Conservation (phyloP, 495 filamentous ascomycete genomes). For the Tuber magnatum region DNA sequence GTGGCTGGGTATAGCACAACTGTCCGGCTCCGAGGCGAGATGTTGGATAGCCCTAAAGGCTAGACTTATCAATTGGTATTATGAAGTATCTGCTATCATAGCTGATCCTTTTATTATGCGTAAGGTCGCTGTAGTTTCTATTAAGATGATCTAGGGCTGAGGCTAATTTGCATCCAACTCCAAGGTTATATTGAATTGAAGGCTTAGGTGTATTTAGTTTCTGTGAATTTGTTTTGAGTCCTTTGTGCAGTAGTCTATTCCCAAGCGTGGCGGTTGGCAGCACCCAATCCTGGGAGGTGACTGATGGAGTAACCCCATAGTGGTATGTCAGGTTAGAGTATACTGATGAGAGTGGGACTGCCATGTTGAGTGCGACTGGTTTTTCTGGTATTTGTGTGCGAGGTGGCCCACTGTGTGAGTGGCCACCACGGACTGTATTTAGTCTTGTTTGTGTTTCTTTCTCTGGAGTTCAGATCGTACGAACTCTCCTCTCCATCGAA, state of each 20-base stretch:
- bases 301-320: too few species aligned
- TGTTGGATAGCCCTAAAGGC: not conserved
- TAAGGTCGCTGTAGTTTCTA: not conserved
- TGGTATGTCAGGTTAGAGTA: too few species aligned
- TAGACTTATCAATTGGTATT: not conserved
- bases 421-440: too few species aligned
- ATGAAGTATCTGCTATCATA: not conserved
- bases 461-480: too few species aligned
- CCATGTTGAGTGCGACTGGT: too few species aligned
- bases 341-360: too few species aligned
- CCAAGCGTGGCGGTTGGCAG: not conserved
- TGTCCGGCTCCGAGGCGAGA: not conserved
- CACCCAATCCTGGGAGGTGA: not conserved
- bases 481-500: too few species aligned
- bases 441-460: too few species aligned
- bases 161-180: not conserved
- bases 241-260: not conserved
- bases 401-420: too few species aligned
- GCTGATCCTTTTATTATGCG: not conserved
- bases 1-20: not conserved
- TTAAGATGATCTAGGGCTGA: not conserved
- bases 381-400: too few species aligned
- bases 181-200: not conserved
- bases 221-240: not conserved
- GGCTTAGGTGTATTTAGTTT: not conserved